Evolutionary conservation across 306 rosid genomes (phyloP), one percentile per base, ranked within the genome.

Genomic region (Trichosanthes cucumerina): DNA sequence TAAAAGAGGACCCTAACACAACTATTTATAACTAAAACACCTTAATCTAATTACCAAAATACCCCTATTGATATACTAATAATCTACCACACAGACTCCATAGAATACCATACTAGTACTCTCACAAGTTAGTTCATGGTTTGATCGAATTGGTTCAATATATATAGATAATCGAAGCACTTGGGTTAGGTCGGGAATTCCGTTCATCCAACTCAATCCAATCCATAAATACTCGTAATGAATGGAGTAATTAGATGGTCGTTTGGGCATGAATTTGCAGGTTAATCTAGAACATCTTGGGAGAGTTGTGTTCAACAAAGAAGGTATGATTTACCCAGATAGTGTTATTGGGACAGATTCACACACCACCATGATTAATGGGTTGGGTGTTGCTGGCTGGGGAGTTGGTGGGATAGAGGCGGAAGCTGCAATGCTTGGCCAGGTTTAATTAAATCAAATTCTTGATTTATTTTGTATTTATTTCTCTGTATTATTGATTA

Each of bases 331-430:
- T 77, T 90, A 94, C 75, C 98, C 96, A 36, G 98, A 92, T 74
- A 94, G 98, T 49, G 97, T 94, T 78, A 96, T 88, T 1, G 97
- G 97, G 78, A 94, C 95, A 21, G 96, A 94, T 80, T 94, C 96
- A 46, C 97, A 93, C 80, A 93, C 98, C 58, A 92, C 97, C 36
- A 92, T 94, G 98, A 94, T 92, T 58, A 92, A 94, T 78, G 96
- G 98, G 70, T 79, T 91, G 83, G 97, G 93, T 79, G 98, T 93
- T 78, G 97, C 98, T 81, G 96, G 98, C 38, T 93, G 97, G 98
- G 98, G 97, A 82, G 98, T 91, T 80, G 98, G 98, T 56, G 98
- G 98, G 39, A 93, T 93, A 49, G 97, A 93, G 90, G 97, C 96
- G 66, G 98, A 93, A 86, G 97, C 96, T 73, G 75, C 93, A 52